Conservation (phyloP, 2,329 filamentous ascomycete species). For the Fusarium tupiense region DNA sequence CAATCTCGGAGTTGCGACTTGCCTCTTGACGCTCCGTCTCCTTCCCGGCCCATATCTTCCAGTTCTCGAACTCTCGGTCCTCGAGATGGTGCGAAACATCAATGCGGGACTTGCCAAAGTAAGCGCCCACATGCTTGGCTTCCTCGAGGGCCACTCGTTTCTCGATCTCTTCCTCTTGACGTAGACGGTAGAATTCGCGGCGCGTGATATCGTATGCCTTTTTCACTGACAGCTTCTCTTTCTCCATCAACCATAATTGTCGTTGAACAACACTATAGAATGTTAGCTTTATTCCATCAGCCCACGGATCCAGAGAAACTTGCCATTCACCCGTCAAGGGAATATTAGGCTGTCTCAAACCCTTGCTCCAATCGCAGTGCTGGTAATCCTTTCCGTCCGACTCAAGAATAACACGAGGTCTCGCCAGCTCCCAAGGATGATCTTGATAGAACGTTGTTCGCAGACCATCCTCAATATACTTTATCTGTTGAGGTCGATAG, state of each 20-base stretch:
- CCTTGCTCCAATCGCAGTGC: slow-evolving; percentile 80
- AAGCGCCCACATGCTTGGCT: slow-evolving; percentile 83
- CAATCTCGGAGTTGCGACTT: slow-evolving; percentile 54
- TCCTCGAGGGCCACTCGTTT: slow-evolving; percentile 87
- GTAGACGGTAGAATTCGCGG: slow-evolving; percentile 87
- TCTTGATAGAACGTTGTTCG: slow-evolving; percentile 87
- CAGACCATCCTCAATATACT: slow-evolving; percentile 85
- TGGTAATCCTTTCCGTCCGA: slow-evolving; percentile 83
- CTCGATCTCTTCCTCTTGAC: slow-evolving; percentile 85
- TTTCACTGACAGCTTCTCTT: no score
- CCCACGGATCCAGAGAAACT: not conserved
- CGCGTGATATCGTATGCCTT: slow-evolving; percentile 87
- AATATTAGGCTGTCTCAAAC: slow-evolving; percentile 77
- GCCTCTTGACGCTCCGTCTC: slow-evolving; percentile 56
- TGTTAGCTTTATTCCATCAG: slow-evolving; percentile 25
- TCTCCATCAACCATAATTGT: slow-evolving; percentile 85
- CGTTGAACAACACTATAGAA: slow-evolving; percentile 84
- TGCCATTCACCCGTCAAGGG: slow-evolving; percentile 74
- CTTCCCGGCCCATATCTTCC: slow-evolving; percentile 80
- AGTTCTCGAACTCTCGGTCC: slow-evolving; percentile 80
- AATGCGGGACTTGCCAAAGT: slow-evolving; percentile 81
- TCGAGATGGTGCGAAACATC: slow-evolving; percentile 87
- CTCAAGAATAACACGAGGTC: slow-evolving; percentile 87
- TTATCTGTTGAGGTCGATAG: slow-evolving; percentile 81
- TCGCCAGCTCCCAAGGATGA: slow-evolving; percentile 96